Conservation (phyloP, 331 rosid genomes). For the Pyrus hybrid region DNA sequence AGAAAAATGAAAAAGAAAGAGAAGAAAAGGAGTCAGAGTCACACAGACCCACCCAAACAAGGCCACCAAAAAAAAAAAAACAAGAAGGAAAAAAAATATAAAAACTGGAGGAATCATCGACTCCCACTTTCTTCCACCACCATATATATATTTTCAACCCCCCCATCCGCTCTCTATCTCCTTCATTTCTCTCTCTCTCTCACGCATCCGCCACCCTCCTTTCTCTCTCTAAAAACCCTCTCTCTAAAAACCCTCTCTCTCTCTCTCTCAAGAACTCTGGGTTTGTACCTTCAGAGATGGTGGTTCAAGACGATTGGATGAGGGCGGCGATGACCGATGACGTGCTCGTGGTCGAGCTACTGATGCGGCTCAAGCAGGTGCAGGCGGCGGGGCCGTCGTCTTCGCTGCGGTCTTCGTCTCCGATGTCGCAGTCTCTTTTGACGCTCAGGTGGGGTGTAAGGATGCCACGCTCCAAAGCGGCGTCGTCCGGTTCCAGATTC, state of each 20-base stretch:
- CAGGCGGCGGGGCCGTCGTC: background rate
- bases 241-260: background rate
- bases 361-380: slow-evolving; percentile 21
- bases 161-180: background rate
- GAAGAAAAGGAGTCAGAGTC: slow-evolving; percentile 12
- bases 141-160: slow-evolving; percentile 11
- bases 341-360: slow-evolving; percentile 48
- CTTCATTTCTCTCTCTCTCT: slow-evolving; percentile 1
- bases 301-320: slow-evolving; percentile 46
- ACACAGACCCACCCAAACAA: background rate
- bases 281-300: slow-evolving; percentile 7
- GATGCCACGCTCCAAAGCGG: slow-evolving; percentile 43
- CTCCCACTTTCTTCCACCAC: background rate
- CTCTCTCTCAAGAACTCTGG: background rate
- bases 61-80: slow-evolving; percentile 1
- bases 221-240: slow-evolving; percentile 7
- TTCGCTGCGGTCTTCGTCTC: slow-evolving; percentile 1
- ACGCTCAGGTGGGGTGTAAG: slow-evolving; percentile 47
- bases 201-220: slow-evolving; percentile 27
- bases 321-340: slow-evolving; percentile 65
- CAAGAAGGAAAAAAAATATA: slow-evolving; percentile 3
- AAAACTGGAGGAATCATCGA: background rate
- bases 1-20: background rate
- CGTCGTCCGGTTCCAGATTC: slow-evolving; percentile 30
- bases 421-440: background rate